Base-by-base conservation (phyloP, 306 rosid genomes). In the Arachis hypogaea region DNA sequence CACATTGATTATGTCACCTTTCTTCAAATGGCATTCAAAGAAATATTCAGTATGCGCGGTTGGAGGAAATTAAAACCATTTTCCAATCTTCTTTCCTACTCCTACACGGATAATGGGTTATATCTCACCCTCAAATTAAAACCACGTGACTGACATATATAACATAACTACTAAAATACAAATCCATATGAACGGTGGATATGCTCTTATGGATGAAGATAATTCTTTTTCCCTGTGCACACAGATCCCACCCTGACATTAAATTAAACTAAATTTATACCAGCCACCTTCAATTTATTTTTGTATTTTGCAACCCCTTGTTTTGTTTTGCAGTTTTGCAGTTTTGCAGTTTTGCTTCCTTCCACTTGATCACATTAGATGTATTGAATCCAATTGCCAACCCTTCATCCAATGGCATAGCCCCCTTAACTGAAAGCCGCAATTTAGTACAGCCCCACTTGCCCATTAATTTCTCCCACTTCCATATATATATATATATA, bases 361-460 rank as follows among this genome's bases (percentile, higher is more conserved):
- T 52, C 9, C 55, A 51, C 69, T 4, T 38, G 36, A 18, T 50
- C 9, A 22, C 28, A n/a, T 14, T 28, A 50, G 45, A 63, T 50
- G n/a, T 70, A 50, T 5, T 63, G 70, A 51, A 61, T 63, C 69
- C 56, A 74, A 9, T 8, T 22, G 18, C 30, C 54, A 54, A 9
- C 43, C 7, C 0, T 67, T 51, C 7, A 41, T 59, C 58, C 75
- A 68, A 78, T 61, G 49, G 28, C 70, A 7, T 47, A 16, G 22
- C 57, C 16, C 69, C 63, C 7, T 63, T 3, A 66, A 71, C 38
- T 54, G 60, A 68, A 72, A 65, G 59, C 73, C 78, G 55, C 63
- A 67, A 72, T 50, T 30, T 73, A 1, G 36, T 51, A 61, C 72
- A 11, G 38, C 60, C 58, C 64, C 59, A 76, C 80, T 66, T 66